A percentile compares a stretch with the other conserved stretches of the same genome.
Evolutionary conservation across 1,284 basidiomycete genomes (phyloP).

Genomic region (Leccinum brunneo-olivaceum): DNA sequence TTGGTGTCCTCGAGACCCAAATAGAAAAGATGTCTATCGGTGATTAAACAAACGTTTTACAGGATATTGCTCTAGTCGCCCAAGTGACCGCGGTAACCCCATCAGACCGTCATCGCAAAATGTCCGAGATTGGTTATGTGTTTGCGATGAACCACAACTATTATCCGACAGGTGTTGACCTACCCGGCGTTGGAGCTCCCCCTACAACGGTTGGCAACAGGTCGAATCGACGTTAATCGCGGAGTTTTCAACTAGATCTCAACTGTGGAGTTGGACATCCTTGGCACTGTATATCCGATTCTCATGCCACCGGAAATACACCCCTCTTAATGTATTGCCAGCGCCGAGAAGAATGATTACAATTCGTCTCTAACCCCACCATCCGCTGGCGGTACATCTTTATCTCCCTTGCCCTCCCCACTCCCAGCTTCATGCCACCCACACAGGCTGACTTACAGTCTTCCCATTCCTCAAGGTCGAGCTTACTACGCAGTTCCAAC

Average conservation of each 20-base stretch:
- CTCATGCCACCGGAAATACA: constrained; percentile 1
- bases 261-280: not conserved
- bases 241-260: not conserved
- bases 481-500: constrained; percentile 11
- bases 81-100: too few relatives aligned
- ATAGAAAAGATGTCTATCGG: not conserved
- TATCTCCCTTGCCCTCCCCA: not conserved
- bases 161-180: too few relatives aligned
- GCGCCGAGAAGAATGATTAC: too few relatives aligned
- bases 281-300: not conserved
- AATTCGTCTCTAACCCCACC: too few relatives aligned
- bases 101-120: too few relatives aligned
- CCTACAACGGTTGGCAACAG: constrained; percentile 13
- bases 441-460: not conserved
- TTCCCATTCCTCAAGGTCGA: constrained; percentile 11
- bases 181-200: constrained; percentile 5
- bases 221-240: not conserved
- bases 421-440: constrained; percentile 13
- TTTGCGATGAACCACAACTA: too few relatives aligned
- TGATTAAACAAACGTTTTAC: not conserved
- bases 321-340: not conserved
- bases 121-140: not conserved
- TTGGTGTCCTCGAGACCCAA: not conserved
- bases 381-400: not conserved
- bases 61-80: not conserved